phyloP scores from a whole-genome alignment of 495 filamentous ascomycete genomes.

The Clavariopsis aquatica region DNA sequence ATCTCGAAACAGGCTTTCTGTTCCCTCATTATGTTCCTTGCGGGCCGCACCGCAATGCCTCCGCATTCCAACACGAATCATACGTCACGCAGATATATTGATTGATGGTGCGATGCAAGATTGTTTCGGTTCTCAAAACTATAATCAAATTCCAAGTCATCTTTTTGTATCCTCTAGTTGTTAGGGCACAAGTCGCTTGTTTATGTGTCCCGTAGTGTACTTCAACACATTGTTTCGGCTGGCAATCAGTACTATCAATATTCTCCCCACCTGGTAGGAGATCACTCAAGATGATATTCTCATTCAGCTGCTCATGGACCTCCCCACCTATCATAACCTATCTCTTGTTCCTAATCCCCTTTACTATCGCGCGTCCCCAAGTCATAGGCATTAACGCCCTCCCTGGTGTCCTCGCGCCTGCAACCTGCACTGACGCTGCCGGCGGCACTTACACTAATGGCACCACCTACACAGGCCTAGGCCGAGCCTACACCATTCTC shows the following conservation, averaged over 20 bases:
- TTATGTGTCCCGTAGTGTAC: not conserved
- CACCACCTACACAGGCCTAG: not conserved
- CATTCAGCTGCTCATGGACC: not conserved
- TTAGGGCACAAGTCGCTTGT: no score
- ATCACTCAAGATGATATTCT: not conserved
- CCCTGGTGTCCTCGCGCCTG: slow-evolving; percentile 6
- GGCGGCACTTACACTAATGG: not conserved
- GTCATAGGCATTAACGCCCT: not conserved
- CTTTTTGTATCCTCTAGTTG: no score
- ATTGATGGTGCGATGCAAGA: slow-evolving; percentile 4
- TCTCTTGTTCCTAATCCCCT: not conserved
- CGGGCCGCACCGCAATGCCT: not conserved
- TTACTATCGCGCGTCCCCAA: slow-evolving; percentile 5
- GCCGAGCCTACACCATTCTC: slow-evolving; percentile 2
- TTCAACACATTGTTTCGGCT: not conserved
- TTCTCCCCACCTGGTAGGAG: not conserved
- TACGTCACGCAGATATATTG: not conserved
- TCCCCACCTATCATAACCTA: not conserved
- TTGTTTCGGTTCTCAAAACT: no score
- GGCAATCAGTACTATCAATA: not conserved
- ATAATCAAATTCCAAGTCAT: no score
- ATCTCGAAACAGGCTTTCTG: not conserved
- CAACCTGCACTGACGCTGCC: slow-evolving; percentile 18
- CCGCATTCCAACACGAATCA: slow-evolving; percentile 13
- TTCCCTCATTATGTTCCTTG: not conserved